Percentiles rank a stretch among this genome's conserved stretches.
phyloP scores from a whole-genome alignment of 345 rosid genomes.

The Eucalyptus sp. region DNA sequence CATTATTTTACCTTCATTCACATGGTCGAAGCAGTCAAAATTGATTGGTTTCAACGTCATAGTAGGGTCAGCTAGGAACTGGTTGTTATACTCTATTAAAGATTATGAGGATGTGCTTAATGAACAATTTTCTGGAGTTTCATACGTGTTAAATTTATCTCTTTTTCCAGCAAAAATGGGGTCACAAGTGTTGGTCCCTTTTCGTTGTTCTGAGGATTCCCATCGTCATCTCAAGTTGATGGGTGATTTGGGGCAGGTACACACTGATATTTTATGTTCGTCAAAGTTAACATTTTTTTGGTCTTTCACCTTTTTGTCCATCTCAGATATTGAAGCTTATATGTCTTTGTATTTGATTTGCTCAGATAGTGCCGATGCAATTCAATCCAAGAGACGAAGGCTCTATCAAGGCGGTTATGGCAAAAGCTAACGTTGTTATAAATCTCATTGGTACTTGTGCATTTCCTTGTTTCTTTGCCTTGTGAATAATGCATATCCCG shows the following conservation, averaged over 20 bases:
- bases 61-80: not conserved
- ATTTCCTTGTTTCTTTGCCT: not conserved
- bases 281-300: not conserved
- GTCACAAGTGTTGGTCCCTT: conserved; percentile 94
- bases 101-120: not conserved
- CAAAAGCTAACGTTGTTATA: conserved; percentile 96
- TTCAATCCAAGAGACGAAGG: conserved; percentile 84
- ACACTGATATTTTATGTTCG: not conserved
- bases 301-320: not conserved
- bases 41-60: not conserved
- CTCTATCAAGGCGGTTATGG: conserved; percentile 96
- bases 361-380: conserved; percentile 92
- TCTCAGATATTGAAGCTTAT: not conserved
- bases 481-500: not conserved
- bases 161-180: conserved; percentile 77
- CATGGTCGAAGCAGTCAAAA: not conserved
- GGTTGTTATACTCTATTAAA: not conserved
- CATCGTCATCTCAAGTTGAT: conserved; percentile 94
- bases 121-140: not conserved
- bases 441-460: conserved; percentile 67
- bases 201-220: conserved; percentile 86
- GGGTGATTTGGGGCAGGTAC: conserved; percentile 99
- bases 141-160: not conserved
- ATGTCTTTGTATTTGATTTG: not conserved
- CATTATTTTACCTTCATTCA: not conserved